Evolutionary conservation across 805 yeast species (phyloP), one percentile per base, ranked within the genome.

Genomic region (Candida railenensis): DNA sequence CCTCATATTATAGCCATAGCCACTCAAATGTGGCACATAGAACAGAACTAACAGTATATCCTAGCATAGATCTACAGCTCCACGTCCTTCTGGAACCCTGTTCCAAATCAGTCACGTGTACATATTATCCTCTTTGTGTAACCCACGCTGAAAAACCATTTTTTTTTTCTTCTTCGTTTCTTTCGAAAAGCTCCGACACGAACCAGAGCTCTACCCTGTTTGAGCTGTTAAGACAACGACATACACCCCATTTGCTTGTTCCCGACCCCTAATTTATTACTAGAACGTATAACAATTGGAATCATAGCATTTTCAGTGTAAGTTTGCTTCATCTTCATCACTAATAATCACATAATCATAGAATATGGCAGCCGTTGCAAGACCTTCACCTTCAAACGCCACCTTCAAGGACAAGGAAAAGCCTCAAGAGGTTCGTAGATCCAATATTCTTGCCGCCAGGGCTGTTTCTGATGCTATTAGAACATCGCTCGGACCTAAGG

Each of bases 401-500:
- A 87, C 94, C 39, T 94, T 94, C 76, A 87, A 83, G 61, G 91
- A 91, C 70, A 89, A 84, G 65, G 97, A 91, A 58, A 90, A 91
- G 77, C 97, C 97, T 20, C 91, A 85, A 63, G 97, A 91, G 68
- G 96, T 90, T 44, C 85, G 97, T 52, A 83, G 81, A 67, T 81
- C 91, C 45, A 90, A 90, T 63, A 89, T 91, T 54, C 76, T 86
- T 52, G 97, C 97, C 3, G 97, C 97, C 4, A 77, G 92, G 58
- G 96, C 97, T 4, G 97, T 90, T 21, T 90, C 96, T 2, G 97
- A 90, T 67, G 97, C 97, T 41, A 88, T 90, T 58, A 80, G 97
- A 67, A 91, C 97, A 4, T 86, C 98, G 14, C 74, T 94, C 49
- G 99, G 99, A 18, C 99, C 99, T 47, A 92, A 90, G 67, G 99